Evolutionary conservation across 1,284 basidiomycete genomes (phyloP).

Genomic region (Sporisorium reilianum): DNA sequence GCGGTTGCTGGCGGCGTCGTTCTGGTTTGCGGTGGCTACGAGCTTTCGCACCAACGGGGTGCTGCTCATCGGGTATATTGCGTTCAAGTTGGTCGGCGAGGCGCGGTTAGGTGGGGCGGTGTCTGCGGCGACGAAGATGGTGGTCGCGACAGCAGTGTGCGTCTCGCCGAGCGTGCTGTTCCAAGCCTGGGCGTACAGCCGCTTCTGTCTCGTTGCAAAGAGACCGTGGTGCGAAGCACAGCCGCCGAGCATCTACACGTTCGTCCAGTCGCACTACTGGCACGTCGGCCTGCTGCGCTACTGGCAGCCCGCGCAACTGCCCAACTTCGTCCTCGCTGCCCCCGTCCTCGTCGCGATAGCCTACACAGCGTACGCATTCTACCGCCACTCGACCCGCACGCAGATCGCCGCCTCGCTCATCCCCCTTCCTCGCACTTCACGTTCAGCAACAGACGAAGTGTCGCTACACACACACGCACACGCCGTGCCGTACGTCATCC

Average conservation of each 20-base stretch:
- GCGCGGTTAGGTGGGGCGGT: neutral
- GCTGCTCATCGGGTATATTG: slow-evolving; percentile 77
- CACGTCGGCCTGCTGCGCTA: slow-evolving; percentile 85
- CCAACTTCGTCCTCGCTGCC: slow-evolving; percentile 85
- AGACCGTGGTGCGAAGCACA: slow-evolving; percentile 77
- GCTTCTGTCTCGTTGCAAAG: slow-evolving; percentile 75
- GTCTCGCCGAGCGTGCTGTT: slow-evolving; percentile 78
- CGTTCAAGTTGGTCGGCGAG: slow-evolving; percentile 48
- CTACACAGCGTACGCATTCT: slow-evolving; percentile 62
- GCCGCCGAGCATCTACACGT: slow-evolving; percentile 82
- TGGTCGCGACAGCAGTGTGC: neutral
- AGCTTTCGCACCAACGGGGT: slow-evolving; percentile 85
- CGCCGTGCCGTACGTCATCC: slow-evolving; percentile 78
- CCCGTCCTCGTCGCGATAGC: slow-evolving; percentile 73
- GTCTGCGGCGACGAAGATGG: slow-evolving; percentile 6
- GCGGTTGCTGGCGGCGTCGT: slow-evolving; percentile 75
- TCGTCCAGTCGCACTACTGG: slow-evolving; percentile 88
- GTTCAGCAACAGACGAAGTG: neutral
- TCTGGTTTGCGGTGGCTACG: slow-evolving; percentile 78
- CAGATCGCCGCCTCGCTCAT: slow-evolving; percentile 58
- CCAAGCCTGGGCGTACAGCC: slow-evolving; percentile 76
- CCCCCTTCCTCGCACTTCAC: neutral
- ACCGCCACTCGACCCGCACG: neutral
- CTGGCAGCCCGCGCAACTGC: slow-evolving; percentile 84
- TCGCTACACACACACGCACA: neutral